Evolutionary conservation across 163 green algal species (phyloP).

Genomic region (Chlorella variabilis): DNA sequence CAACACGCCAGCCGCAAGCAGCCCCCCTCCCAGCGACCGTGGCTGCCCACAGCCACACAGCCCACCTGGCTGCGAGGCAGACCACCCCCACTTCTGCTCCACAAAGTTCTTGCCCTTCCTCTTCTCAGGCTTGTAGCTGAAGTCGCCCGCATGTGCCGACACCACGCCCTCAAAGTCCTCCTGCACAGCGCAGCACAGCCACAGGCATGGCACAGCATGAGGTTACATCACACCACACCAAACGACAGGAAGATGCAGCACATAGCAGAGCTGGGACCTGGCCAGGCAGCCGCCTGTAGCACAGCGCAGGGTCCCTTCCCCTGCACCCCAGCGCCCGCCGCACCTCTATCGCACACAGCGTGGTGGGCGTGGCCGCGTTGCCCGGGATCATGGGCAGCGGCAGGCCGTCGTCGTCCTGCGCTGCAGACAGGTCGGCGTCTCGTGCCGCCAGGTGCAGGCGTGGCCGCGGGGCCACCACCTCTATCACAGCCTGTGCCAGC

Average conservation of each 20-base stretch:
- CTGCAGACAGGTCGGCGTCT: background rate
- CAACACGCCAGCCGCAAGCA: background rate
- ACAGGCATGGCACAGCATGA: background rate
- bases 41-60: background rate
- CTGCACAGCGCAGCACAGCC: background rate
- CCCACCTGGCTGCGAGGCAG: background rate
- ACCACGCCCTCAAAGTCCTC: conserved; percentile 33
- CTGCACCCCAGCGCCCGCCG: background rate
- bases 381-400: conserved; percentile 29
- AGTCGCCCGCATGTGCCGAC: background rate
- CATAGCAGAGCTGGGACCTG: background rate
- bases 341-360: conserved; percentile 37
- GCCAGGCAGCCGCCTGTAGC: background rate
- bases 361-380: conserved; percentile 28
- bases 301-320: too few relatives aligned
- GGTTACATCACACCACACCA: background rate
- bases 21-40: too few relatives aligned
- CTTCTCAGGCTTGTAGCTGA: conserved; percentile 22
- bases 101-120: background rate
- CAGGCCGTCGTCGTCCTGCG: conserved; percentile 6
- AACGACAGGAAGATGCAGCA: too few relatives aligned
- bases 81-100: conserved; percentile 32
- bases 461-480: conserved; percentile 3
- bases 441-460: background rate
- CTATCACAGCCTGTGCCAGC: background rate